Percentiles rank a stretch among this genome's conserved stretches.
These are phyloP conservation scores for Penicillium sp. DNA, from an alignment of 2,329 filamentous ascomycete genomes.

Conservation along the genomic window DNA sequence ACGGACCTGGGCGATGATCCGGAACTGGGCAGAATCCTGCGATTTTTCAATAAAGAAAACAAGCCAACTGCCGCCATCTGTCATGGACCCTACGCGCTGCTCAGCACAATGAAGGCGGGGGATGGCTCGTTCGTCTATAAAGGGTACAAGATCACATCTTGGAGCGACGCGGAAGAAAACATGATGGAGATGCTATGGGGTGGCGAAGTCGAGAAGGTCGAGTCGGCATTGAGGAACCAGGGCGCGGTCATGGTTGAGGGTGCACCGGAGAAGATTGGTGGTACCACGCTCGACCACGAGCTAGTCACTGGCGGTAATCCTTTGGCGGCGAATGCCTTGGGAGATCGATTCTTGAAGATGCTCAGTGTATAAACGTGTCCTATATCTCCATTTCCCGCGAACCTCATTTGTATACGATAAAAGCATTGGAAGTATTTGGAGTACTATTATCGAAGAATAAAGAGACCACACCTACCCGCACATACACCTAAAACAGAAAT, in stretches of 20 bases:
- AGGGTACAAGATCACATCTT: constrained; percentile 48
- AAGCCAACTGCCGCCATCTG: constrained; percentile 50
- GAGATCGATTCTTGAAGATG: constrained; percentile 35
- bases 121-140: constrained; percentile 44
- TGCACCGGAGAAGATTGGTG: constrained; percentile 38
- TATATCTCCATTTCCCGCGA: no score
- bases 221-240: constrained; percentile 36
- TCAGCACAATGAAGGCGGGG: constrained; percentile 41
- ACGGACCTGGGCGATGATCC: constrained; percentile 42
- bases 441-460: no score
- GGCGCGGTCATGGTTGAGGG: constrained; percentile 49
- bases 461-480: neutral
- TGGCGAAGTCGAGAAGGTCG: constrained; percentile 47
- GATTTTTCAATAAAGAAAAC: constrained; percentile 39
- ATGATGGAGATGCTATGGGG: constrained; percentile 46
- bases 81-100: constrained; percentile 47
- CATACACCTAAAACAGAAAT: no score
- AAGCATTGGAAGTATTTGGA: no score
- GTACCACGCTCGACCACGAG: constrained; percentile 46
- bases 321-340: constrained; percentile 31
- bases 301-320: constrained; percentile 37
- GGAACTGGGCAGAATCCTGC: constrained; percentile 45
- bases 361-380: constrained; percentile 21
- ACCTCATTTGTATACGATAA: no score
- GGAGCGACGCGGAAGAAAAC: constrained; percentile 48